These are phyloP conservation scores for Paramecium tetraurelia DNA, from an alignment of 73 alveolate genomes.

Conservation along the genomic window DNA sequence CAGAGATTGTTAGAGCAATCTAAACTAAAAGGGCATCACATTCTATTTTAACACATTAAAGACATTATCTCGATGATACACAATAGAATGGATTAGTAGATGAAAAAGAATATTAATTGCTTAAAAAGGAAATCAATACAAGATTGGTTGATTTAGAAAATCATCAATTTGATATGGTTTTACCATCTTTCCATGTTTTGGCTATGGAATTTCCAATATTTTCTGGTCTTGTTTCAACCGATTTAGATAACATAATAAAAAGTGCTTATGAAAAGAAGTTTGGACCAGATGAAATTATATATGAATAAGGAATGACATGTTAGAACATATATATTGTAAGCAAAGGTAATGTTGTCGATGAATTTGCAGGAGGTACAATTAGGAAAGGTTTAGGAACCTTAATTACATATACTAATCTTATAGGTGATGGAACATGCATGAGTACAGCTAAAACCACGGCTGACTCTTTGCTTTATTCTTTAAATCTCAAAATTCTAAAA, in stretches of 20 bases:
- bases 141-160: constrained; percentile 59
- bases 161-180: constrained; percentile 17
- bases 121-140: constrained; percentile 39
- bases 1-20: constrained; percentile 67
- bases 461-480: neutral
- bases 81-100: constrained; percentile 56
- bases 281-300: constrained; percentile 44
- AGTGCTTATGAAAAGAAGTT: constrained; percentile 6
- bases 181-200: constrained; percentile 42
- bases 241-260: constrained; percentile 15
- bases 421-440: constrained; percentile 3
- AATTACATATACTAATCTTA: constrained; percentile 46
- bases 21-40: constrained; percentile 69
- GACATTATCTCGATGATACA: constrained; percentile 49
- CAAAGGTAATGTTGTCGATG: constrained; percentile 58
- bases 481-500: neutral
- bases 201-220: constrained; percentile 60
- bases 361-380: neutral
- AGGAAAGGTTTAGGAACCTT: constrained; percentile 58
- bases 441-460: constrained; percentile 20
- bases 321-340: constrained; percentile 35
- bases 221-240: constrained; percentile 24
- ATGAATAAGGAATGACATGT: constrained; percentile 56
- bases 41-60: constrained; percentile 57
- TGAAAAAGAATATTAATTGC: constrained; percentile 44